Evolutionary conservation across 768 basidiomycete genomes (phyloP).

Genomic region (Auriscalpium orientale): DNA sequence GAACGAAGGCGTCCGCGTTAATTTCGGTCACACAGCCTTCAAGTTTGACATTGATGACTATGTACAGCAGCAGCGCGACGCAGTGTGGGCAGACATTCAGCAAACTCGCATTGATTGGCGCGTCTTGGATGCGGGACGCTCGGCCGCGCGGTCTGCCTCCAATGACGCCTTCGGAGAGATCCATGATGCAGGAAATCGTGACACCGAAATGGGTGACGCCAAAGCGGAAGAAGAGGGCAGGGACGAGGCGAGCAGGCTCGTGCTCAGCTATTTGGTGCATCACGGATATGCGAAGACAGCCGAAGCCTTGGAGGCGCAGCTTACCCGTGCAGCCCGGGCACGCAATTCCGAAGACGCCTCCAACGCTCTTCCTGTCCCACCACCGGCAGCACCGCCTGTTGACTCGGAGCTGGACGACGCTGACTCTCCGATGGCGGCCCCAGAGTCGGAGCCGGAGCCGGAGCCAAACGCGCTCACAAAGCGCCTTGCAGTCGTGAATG

Average conservation of each 20-base stretch:
- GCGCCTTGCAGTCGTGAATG: slow-evolving; percentile 64
- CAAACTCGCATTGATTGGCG: slow-evolving; percentile 44
- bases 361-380: slow-evolving; percentile 12
- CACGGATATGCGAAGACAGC: slow-evolving; percentile 76
- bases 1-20: slow-evolving; percentile 72
- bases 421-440: slow-evolving; percentile 9
- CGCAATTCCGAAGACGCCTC: not conserved
- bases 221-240: slow-evolving; percentile 33
- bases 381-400: slow-evolving; percentile 2
- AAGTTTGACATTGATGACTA: slow-evolving; percentile 86
- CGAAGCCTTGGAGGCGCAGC: slow-evolving; percentile 53
- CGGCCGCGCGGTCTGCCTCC: slow-evolving; percentile 6
- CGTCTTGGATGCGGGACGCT: slow-evolving; percentile 17
- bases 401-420: slow-evolving; percentile 1
- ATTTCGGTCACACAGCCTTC: slow-evolving; percentile 86
- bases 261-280: slow-evolving; percentile 74
- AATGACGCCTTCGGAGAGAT: slow-evolving; percentile 12
- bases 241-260: slow-evolving; percentile 52
- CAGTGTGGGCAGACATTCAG: slow-evolving; percentile 62
- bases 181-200: not conserved
- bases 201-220: slow-evolving; percentile 25
- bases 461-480: slow-evolving; percentile 35
- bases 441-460: slow-evolving; percentile 33
- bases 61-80: slow-evolving; percentile 61
- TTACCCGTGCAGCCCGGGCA: not conserved